These are phyloP conservation scores for Hypoxylon sp. DNA, from an alignment of 2,329 filamentous ascomycete species.

Conservation along the genomic window DNA sequence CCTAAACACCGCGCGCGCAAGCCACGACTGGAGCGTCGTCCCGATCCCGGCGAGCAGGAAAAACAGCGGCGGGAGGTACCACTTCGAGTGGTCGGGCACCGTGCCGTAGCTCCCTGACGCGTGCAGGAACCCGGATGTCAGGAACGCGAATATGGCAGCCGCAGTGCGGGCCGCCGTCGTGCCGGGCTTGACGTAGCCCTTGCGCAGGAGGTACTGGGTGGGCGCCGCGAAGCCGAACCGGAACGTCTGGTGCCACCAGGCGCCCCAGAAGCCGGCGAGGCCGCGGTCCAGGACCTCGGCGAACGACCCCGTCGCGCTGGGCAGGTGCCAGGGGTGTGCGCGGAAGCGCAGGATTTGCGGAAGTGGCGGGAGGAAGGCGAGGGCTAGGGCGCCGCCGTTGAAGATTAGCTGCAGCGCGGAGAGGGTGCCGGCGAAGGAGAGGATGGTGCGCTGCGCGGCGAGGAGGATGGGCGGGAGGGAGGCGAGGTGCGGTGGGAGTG, in stretches of 20 bases:
- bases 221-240: conserved; percentile 79
- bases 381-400: conserved; percentile 70
- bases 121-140: conserved; percentile 78
- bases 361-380: conserved; percentile 55
- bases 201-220: conserved; percentile 61
- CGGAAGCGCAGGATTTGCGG: conserved; percentile 66
- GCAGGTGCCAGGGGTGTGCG: conserved; percentile 66
- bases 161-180: conserved; percentile 54
- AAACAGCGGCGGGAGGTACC: conserved; percentile 74
- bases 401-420: conserved; percentile 74
- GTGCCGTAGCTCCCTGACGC: conserved; percentile 77
- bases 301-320: conserved; percentile 70
- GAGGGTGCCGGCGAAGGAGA: conserved; percentile 71
- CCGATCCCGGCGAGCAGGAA: conserved; percentile 80
- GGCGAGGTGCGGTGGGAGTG: conserved; percentile 62
- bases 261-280: conserved; percentile 85
- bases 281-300: conserved; percentile 75
- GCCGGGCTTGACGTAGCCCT: conserved; percentile 58
- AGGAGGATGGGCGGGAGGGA: conserved; percentile 62
- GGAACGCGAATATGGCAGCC: conserved; percentile 69
- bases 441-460: conserved; percentile 68
- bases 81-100: conserved; percentile 64
- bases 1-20: conserved; percentile 33
- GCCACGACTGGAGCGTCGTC: conserved; percentile 69
- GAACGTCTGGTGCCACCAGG: conserved; percentile 94